Percentiles rank a stretch among this genome's conserved stretches.
phyloP scores from a whole-genome alignment of 169 alveolate genomes.

The Cryptosporidium muris region DNA sequence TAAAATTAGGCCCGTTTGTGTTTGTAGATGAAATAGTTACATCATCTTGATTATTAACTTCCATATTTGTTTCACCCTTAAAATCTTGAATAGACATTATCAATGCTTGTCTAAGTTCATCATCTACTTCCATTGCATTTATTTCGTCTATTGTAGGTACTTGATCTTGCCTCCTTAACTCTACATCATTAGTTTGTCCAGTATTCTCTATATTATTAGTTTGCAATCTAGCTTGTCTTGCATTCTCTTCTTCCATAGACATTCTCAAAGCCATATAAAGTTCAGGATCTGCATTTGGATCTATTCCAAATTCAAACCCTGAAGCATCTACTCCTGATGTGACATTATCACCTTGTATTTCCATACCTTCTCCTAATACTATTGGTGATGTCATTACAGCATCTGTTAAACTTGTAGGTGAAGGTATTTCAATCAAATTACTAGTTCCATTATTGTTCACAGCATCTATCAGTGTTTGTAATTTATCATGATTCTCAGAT shows the following conservation, averaged over 20 bases:
- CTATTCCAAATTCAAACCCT: conserved; percentile 82
- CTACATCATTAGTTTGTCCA: background rate
- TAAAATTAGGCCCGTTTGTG: background rate
- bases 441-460: conserved; percentile 84
- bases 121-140: conserved; percentile 72
- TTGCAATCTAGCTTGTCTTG: conserved; percentile 38
- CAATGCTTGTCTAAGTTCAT: conserved; percentile 73
- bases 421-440: conserved; percentile 84
- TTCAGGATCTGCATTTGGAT: conserved; percentile 91
- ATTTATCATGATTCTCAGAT: conserved; percentile 81
- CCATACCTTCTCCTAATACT: conserved; percentile 70
- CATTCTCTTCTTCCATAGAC: conserved; percentile 74
- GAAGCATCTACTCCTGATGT: conserved; percentile 74
- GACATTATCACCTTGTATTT: conserved; percentile 66
- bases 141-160: conserved; percentile 59
- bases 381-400: conserved; percentile 78
- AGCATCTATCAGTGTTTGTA: conserved; percentile 82
- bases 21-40: background rate
- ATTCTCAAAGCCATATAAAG: conserved; percentile 85
- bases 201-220: background rate
- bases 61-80: conserved; percentile 5
- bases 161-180: conserved; percentile 1
- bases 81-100: conserved; percentile 70
- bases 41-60: background rate
- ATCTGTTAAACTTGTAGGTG: conserved; percentile 79